These are phyloP conservation scores for Ochetophila trinervis DNA, from an alignment of 306 rosid genomes.

Conservation along the genomic window DNA sequence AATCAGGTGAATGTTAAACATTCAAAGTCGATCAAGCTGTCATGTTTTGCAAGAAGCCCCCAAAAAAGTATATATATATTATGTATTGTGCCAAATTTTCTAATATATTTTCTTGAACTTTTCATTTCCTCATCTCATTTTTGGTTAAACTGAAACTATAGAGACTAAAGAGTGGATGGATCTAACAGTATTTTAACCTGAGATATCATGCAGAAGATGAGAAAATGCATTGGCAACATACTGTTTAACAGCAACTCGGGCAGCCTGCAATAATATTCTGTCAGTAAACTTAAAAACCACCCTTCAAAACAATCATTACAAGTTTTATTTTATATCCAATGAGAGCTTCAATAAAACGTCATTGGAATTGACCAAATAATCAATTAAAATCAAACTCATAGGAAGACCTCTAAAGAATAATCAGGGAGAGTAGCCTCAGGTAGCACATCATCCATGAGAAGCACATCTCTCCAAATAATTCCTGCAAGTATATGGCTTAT, in stretches of 20 bases:
- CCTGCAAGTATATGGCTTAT: slow-evolving; percentile 38
- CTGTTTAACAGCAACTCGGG: slow-evolving; percentile 43
- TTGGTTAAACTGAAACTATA: not conserved
- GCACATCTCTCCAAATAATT: slow-evolving; percentile 62
- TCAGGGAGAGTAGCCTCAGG: slow-evolving; percentile 60
- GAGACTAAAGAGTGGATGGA: not conserved
- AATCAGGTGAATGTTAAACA: not conserved
- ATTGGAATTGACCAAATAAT: not conserved
- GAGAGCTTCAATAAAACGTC: not conserved
- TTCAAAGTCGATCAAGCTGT: slow-evolving; percentile 1
- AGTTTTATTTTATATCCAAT: not conserved
- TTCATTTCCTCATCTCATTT: not conserved
- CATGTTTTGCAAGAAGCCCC: not conserved
- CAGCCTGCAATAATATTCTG: slow-evolving; percentile 46
- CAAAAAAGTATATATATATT: not conserved
- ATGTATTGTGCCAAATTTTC: not conserved
- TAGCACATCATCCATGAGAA: slow-evolving; percentile 66
- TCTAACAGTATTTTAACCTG: slow-evolving; percentile 43
- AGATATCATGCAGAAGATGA: slow-evolving; percentile 59
- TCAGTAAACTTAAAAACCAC: slow-evolving; percentile 12
- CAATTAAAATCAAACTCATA: not conserved
- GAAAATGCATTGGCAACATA: slow-evolving; percentile 54
- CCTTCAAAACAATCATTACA: slow-evolving; percentile 6
- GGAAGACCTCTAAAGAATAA: slow-evolving; percentile 65
- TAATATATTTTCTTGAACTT: not conserved